Evolutionary conservation across 2,329 filamentous ascomycete genomes (phyloP), one percentile per base, ranked within the genome.

Genomic region (Ophiostoma montium): DNA sequence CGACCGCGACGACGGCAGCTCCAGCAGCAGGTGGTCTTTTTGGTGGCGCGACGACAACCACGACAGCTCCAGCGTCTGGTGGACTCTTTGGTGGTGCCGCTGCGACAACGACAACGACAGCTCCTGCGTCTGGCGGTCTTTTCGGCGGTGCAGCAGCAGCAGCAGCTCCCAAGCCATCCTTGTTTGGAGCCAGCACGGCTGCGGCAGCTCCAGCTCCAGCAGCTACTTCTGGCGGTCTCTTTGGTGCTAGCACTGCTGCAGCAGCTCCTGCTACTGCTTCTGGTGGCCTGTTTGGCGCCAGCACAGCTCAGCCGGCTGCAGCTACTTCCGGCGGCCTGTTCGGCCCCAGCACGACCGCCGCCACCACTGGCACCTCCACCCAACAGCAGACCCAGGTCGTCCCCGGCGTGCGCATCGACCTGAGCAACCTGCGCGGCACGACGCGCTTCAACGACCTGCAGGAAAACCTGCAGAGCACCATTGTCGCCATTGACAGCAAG

Each of bases 371-470:
- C 54, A 52, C 13, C 27, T 18, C 16, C 46, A 19, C 53, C 54
- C 56, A 64, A 68, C 31, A 30, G 18, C 21, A 23, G 5, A 16
- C 16, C 10, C 42, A 45, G 56, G 71, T 69, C 13, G 72, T 81
- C 15, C 80, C 82, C 0, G 86, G 84, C 16, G 83, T 87, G 16
- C 82, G 84, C 59, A 84, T 94, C 58, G 85, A 92, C 63, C 67
- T 85, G 47, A 77, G 77, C 57, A 86, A 85, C 60, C 71, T 96
- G 52, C 80, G 87, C 47, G 83, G 84, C 15, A 94, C 89, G 0
- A 95, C 88, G 3, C 86, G 92, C 53, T 95, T 92, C 69, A 86
- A 88, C 61, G 90, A 95, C 63, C 80, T 95, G 27, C 79, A 85
- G 52, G 84, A 90, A 56, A 79, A 86, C 30, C 70, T 95, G 15